These are phyloP conservation scores for Sporothrix humicola DNA, from an alignment of 2,329 filamentous ascomycete species.

Conservation along the genomic window DNA sequence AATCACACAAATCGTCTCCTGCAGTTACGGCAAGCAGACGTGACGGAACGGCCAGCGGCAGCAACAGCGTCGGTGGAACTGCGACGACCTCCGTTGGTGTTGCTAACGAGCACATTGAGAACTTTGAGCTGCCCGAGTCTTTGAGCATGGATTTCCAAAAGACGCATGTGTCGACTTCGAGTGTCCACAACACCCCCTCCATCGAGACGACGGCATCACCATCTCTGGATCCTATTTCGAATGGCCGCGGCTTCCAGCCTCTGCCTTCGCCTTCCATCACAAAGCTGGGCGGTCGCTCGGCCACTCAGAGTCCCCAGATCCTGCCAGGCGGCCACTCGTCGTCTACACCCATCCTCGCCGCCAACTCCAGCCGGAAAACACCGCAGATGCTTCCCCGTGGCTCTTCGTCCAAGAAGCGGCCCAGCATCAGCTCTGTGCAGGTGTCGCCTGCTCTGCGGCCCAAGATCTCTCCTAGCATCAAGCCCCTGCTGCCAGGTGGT, in stretches of 20 bases:
- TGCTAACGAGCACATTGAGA: constrained; percentile 61
- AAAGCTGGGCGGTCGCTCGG: constrained; percentile 53
- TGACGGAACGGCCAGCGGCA: constrained; percentile 45
- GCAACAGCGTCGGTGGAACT: constrained; percentile 24
- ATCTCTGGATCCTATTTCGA: constrained; percentile 46
- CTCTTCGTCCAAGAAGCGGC: constrained; percentile 67
- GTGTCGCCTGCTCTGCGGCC: constrained; percentile 85
- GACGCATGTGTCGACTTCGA: constrained; percentile 53
- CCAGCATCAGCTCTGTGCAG: constrained; percentile 73
- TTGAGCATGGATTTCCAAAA: constrained; percentile 56
- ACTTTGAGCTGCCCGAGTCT: constrained; percentile 75
- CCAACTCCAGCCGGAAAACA: constrained; percentile 52
- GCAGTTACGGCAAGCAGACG: constrained; percentile 40
- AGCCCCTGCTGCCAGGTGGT: constrained; percentile 76
- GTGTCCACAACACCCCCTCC: constrained; percentile 48
- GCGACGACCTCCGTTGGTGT: constrained; percentile 4
- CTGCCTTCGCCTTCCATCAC: constrained; percentile 54
- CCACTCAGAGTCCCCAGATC: constrained; percentile 70
- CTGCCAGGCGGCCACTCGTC: constrained; percentile 56
- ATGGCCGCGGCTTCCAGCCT: constrained; percentile 59
- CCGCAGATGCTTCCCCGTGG: constrained; percentile 62
- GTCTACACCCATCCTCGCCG: constrained; percentile 39
- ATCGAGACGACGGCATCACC: constrained; percentile 40
- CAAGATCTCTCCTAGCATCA: constrained; percentile 92
- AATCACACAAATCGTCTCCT: constrained; percentile 35